Evolutionary conservation across 495 filamentous ascomycete genomes (phyloP).

Genomic region (Cenococcum geophilum): DNA sequence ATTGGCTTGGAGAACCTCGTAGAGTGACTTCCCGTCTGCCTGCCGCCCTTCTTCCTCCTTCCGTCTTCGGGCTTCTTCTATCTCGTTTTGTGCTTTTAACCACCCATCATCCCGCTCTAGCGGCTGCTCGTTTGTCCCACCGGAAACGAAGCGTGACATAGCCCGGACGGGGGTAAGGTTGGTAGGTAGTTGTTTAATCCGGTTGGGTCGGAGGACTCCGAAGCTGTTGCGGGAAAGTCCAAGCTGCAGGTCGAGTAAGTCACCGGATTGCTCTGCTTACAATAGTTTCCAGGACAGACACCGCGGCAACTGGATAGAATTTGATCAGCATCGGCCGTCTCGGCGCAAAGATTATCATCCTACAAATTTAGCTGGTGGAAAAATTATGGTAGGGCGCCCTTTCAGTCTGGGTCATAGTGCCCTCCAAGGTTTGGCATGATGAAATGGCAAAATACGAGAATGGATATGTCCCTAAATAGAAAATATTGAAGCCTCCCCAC

Average conservation of each 20-base stretch:
- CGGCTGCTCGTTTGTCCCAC: constrained; percentile 59
- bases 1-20: constrained; percentile 82
- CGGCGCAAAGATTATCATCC: constrained; percentile 8
- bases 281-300: too few relatives aligned
- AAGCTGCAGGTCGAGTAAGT: neutral
- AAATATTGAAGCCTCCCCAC: neutral
- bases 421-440: too few relatives aligned
- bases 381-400: constrained; percentile 6
- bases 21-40: constrained; percentile 66
- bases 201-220: neutral
- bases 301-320: neutral
- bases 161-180: constrained; percentile 46
- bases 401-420: too few relatives aligned
- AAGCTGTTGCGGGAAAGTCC: neutral
- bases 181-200: constrained; percentile 5
- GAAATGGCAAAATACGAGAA: too few relatives aligned
- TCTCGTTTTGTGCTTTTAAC: constrained; percentile 66
- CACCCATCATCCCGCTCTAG: constrained; percentile 62
- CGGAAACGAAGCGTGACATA: constrained; percentile 81
- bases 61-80: constrained; percentile 60
- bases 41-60: constrained; percentile 54
- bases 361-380: constrained; percentile 22
- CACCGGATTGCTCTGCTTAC: neutral
- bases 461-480: too few relatives aligned
- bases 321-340: neutral